These are phyloP conservation scores for Groenewaldozyma tartarivorans DNA, from an alignment of 805 yeast genomes.

Conservation along the genomic window DNA sequence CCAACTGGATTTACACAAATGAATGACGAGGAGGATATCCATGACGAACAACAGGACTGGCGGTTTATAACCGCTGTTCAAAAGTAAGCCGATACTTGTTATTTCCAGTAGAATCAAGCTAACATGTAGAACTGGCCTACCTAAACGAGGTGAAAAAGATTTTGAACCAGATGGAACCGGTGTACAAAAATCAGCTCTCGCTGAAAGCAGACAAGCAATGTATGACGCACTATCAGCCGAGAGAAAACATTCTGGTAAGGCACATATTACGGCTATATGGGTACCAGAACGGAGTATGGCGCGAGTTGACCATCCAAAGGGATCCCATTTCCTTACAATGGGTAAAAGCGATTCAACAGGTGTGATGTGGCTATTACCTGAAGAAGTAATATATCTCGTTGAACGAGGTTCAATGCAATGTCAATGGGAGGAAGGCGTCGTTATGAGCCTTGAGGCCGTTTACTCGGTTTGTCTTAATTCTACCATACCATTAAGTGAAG, in stretches of 20 bases:
- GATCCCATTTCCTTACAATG: constrained; percentile 63
- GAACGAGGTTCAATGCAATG: constrained; percentile 64
- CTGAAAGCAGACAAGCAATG: constrained; percentile 59
- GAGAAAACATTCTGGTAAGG: constrained; percentile 33
- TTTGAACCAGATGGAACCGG: constrained; percentile 72
- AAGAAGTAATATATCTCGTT: constrained; percentile 67
- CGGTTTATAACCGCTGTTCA: constrained; percentile 23
- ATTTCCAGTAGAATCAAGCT: too few relatives aligned
- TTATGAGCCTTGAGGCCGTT: constrained; percentile 54
- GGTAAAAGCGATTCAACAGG: constrained; percentile 49
- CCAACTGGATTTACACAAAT: too few relatives aligned
- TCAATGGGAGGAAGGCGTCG: constrained; percentile 23
- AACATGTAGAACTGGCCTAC: constrained; percentile 32
- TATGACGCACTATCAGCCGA: constrained; percentile 46
- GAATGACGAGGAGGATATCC: constrained; percentile 19
- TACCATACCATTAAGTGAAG: constrained; percentile 40
- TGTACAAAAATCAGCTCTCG: constrained; percentile 39
- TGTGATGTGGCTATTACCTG: constrained; percentile 43
- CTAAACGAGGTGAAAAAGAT: constrained; percentile 78
- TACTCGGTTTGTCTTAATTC: constrained; percentile 42
- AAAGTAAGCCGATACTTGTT: too few relatives aligned
- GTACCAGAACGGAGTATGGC: constrained; percentile 27
- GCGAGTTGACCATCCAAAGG: constrained; percentile 44
- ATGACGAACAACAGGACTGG: constrained; percentile 35
- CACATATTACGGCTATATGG: constrained; percentile 45